These are phyloP conservation scores for Neofusicoccum sp. DNA, from an alignment of 2,329 filamentous ascomycete species.

Conservation along the genomic window DNA sequence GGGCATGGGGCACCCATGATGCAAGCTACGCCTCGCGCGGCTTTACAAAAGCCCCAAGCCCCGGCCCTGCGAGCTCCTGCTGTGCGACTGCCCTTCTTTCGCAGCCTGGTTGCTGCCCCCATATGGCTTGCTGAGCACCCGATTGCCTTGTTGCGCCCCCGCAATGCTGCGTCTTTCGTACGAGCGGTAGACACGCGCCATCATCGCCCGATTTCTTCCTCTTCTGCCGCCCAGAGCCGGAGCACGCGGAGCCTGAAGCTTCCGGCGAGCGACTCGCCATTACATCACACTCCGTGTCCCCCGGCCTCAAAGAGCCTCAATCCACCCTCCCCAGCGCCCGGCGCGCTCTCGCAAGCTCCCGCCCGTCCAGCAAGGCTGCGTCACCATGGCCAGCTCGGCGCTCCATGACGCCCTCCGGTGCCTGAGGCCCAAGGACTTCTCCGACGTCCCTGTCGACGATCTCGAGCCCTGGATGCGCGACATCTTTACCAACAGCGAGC, in stretches of 20 bases:
- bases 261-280: slow-evolving; percentile 7
- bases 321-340: background rate
- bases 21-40: slow-evolving; percentile 9
- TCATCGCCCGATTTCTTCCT: slow-evolving; percentile 1
- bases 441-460: slow-evolving; percentile 47
- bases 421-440: slow-evolving; percentile 48
- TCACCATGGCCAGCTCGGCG: slow-evolving; percentile 5
- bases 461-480: slow-evolving; percentile 45
- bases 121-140: background rate
- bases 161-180: slow-evolving; percentile 7
- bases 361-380: background rate
- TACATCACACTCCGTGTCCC: background rate
- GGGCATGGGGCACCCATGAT: slow-evolving; percentile 14
- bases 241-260: slow-evolving; percentile 12
- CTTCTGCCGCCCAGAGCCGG: background rate
- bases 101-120: background rate
- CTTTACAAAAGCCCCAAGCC: slow-evolving; percentile 9
- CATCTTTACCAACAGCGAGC: slow-evolving; percentile 60
- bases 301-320: background rate
- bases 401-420: slow-evolving; percentile 51
- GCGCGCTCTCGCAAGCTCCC: background rate
- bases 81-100: background rate
- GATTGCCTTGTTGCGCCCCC: background rate
- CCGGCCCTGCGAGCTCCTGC: background rate
- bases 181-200: slow-evolving; percentile 5